Evolutionary conservation across 345 rosid genomes (phyloP), one percentile per base, ranked within the genome.

Genomic region (Erysimum cheiranthoides): DNA sequence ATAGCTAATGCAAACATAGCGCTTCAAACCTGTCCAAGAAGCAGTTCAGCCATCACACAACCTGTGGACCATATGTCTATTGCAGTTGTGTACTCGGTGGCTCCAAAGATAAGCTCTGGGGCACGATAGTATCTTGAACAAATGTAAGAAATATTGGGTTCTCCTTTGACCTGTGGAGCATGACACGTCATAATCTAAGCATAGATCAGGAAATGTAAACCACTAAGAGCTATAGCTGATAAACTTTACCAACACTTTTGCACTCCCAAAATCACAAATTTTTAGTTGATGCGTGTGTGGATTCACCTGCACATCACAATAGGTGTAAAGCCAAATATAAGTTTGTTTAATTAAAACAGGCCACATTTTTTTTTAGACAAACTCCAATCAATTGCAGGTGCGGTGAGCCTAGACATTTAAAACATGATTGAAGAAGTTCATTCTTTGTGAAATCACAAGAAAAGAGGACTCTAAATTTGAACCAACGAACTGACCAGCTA

Each of bases 11-110:
- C 3, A 61, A 45, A 61, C 17, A 16, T 16, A 42, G 58, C 10
- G 21, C 14, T 25, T 51, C 38, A 75, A 75, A 86, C 96, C 93
- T 88, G 86, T 14, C 93, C 93, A 30, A 91, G 90, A 69, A 90
- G 90, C 73, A 91, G 81, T 74, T 91, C 96, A 5, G 96, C 93
- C 92, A 91, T 85, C 68, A 91, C 96, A 73, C 96, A 91, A 28
- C 96, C 96, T 4, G 90, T 75, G 25, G 96, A 91, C 96, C 96
- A 91, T 66, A 91, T 86, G 79, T 91, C 96, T 67, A 91, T 89
- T 7, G 96, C 92, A 73, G 96, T 85, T 59, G 93, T 91, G 73
- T 89, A 91, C 84, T 91, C 96, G 4, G 88, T 88, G 47, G 93
- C 92, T 71, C 96, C 96, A 78, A 89, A 91, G 73, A 91, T 91